Evolutionary conservation across 2,329 filamentous ascomycete genomes (phyloP).

Genomic region (Xylariaceae sp.): DNA sequence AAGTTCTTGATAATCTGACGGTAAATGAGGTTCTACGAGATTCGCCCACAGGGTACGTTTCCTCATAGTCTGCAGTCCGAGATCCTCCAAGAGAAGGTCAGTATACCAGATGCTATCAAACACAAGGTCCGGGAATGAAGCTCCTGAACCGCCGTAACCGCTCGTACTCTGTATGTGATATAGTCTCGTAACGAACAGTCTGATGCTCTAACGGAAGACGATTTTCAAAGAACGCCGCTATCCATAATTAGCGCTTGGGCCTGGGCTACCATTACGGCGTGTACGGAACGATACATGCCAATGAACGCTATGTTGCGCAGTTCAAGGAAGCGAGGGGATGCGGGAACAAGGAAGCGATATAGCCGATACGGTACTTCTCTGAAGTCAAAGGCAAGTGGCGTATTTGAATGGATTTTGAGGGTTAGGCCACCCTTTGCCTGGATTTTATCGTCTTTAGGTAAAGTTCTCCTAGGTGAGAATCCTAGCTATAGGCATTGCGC

Average conservation of each 20-base stretch:
- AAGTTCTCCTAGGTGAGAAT: conserved; percentile 6
- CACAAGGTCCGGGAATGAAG: conserved; percentile 61
- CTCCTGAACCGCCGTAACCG: conserved; percentile 62
- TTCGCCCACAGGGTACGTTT: conserved; percentile 40
- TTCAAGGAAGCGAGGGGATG: conserved; percentile 22
- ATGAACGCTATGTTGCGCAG: conserved; percentile 42
- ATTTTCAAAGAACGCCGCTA: conserved; percentile 63
- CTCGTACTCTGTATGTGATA: conserved; percentile 63
- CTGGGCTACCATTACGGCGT: conserved; percentile 44
- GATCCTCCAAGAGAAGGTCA: conserved; percentile 62
- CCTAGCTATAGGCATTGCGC: neutral
- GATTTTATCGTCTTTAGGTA: neutral
- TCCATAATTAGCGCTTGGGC: conserved; percentile 58
- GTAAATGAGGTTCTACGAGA: conserved; percentile 1
- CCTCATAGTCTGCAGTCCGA: conserved; percentile 54
- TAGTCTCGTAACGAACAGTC: conserved; percentile 46
- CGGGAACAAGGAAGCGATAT: conserved; percentile 43
- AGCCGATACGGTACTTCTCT: conserved; percentile 21
- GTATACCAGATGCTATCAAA: conserved; percentile 68
- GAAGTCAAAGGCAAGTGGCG: neutral
- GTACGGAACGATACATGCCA: conserved; percentile 42
- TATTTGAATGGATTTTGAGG: neutral
- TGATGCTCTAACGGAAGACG: conserved; percentile 41
- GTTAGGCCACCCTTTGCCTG: neutral
- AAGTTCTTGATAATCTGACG: conserved; percentile 9